A percentile compares a stretch with the other conserved stretches of the same genome.
Conservation (phyloP, 2,329 filamentous ascomycete genomes). For the Arthrobotrys musiformis region DNA sequence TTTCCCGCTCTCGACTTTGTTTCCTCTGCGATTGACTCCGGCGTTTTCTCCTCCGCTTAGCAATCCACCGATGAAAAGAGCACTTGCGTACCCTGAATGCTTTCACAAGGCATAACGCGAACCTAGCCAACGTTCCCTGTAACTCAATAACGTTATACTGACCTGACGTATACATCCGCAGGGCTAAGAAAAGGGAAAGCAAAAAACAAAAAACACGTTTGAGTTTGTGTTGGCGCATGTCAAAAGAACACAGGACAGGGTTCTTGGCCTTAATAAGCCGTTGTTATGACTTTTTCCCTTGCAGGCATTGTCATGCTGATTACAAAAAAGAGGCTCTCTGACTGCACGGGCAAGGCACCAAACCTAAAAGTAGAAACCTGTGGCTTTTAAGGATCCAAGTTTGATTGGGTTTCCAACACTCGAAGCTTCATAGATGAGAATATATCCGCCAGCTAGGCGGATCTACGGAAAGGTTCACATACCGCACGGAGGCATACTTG, state of each 20-base stretch:
- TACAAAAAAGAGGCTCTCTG: slow-evolving; percentile 35
- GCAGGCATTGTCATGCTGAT: slow-evolving; percentile 39
- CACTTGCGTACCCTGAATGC: not conserved
- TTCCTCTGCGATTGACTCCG: not conserved
- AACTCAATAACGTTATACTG: slow-evolving; percentile 47
- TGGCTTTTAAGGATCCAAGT: slow-evolving; percentile 21
- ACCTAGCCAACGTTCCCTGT: slow-evolving; percentile 8
- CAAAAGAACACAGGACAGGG: slow-evolving; percentile 29
- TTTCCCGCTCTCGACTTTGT: too few relatives aligned
- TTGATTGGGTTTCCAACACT: not conserved
- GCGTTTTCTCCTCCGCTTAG: not conserved
- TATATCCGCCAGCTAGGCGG: not conserved
- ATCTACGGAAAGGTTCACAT: not conserved
- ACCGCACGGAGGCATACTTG: not conserved
- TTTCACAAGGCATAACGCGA: slow-evolving; percentile 37
- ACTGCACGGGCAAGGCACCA: slow-evolving; percentile 24
- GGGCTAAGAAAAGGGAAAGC: too few relatives aligned
- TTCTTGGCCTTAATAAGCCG: slow-evolving; percentile 32
- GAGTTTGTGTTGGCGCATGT: slow-evolving; percentile 26
- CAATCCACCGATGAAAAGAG: not conserved
- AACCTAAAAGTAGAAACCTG: slow-evolving; percentile 28
- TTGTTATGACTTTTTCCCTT: not conserved
- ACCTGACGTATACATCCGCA: slow-evolving; percentile 19
- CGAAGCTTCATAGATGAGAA: not conserved
- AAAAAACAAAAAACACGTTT: slow-evolving; percentile 8